These are phyloP conservation scores for Fomitopsis schrenkii DNA, from an alignment of 1,284 basidiomycete species.

Conservation along the genomic window DNA sequence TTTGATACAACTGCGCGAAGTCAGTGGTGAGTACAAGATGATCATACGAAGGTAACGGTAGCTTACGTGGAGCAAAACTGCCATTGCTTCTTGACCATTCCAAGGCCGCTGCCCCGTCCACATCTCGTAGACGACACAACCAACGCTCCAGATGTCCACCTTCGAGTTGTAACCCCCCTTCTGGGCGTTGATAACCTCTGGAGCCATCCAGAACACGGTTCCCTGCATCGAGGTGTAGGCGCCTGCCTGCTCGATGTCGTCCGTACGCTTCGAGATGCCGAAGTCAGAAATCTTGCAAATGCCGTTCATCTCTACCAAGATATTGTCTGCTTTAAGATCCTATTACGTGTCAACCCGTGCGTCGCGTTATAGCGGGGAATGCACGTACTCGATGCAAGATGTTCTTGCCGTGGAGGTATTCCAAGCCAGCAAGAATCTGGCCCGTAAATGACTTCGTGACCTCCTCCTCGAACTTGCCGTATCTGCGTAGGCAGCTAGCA, in stretches of 20 bases:
- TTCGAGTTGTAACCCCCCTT: constrained; percentile 92
- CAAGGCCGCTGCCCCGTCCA: constrained; percentile 94
- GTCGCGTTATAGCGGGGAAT: not conserved
- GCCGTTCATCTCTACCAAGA: constrained; percentile 91
- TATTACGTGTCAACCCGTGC: constrained; percentile 26
- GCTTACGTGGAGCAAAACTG: constrained; percentile 90
- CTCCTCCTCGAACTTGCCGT: constrained; percentile 91
- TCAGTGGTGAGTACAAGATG: not conserved
- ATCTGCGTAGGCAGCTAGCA: constrained; percentile 87
- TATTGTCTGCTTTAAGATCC: constrained; percentile 98
- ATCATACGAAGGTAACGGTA: constrained; percentile 1
- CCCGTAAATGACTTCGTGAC: constrained; percentile 91
- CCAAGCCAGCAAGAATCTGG: constrained; percentile 90
- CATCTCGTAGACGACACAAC: constrained; percentile 98
- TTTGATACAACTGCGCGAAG: constrained; percentile 65
- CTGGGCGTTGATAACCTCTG: constrained; percentile 87
- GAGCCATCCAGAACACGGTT: constrained; percentile 99
- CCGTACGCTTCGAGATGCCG: constrained; percentile 89
- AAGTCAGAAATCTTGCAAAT: constrained; percentile 99
- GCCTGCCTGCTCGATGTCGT: constrained; percentile 82
- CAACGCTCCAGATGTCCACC: constrained; percentile 97
- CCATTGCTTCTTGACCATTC: constrained; percentile 85
- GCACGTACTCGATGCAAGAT: constrained; percentile 84
- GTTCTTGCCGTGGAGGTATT: constrained; percentile 88
- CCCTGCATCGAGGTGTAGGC: constrained; percentile 91